Conservation (phyloP, 257 asterid species). For the Solanum ossicruentum region DNA sequence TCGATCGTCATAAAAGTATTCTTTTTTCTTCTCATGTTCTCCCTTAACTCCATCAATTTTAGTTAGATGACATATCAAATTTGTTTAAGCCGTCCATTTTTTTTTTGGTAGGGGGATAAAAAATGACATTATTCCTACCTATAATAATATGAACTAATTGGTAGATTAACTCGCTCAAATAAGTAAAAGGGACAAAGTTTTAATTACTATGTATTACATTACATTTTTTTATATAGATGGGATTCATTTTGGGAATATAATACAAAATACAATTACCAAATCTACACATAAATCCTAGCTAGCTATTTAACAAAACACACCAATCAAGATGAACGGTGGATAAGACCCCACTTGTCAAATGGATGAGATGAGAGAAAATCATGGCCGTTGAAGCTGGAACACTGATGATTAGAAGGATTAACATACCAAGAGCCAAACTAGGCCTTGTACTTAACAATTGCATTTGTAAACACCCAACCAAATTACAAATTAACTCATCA, state of each 20-base stretch:
- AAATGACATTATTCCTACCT: too few relatives aligned
- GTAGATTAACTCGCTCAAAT: not conserved
- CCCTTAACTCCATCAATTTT: too few relatives aligned
- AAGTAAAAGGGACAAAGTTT: not conserved
- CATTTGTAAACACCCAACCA: constrained; percentile 29
- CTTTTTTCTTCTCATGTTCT: too few relatives aligned
- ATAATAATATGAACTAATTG: too few relatives aligned
- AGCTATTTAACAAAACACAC: not conserved
- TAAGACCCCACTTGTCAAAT: not conserved
- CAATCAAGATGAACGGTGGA: not conserved
- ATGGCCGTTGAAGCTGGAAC: constrained; percentile 27
- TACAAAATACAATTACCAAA: not conserved
- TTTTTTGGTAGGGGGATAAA: too few relatives aligned
- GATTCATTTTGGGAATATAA: not conserved
- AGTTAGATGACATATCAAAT: too few relatives aligned
- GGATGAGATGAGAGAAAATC: constrained; percentile 14
- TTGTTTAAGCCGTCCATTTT: too few relatives aligned
- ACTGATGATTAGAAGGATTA: constrained; percentile 17
- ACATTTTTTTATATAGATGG: not conserved
- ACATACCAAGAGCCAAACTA: constrained; percentile 22
- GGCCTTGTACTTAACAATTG: constrained; percentile 45
- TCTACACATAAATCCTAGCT: not conserved
- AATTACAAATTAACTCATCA: constrained; percentile 30
- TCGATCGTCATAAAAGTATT: too few relatives aligned
- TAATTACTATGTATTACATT: not conserved